Percentiles rank a stretch among this genome's conserved stretches.
Evolutionary conservation across 2,329 filamentous ascomycete genomes (phyloP).

Genomic region (Alternaria incomplexa): DNA sequence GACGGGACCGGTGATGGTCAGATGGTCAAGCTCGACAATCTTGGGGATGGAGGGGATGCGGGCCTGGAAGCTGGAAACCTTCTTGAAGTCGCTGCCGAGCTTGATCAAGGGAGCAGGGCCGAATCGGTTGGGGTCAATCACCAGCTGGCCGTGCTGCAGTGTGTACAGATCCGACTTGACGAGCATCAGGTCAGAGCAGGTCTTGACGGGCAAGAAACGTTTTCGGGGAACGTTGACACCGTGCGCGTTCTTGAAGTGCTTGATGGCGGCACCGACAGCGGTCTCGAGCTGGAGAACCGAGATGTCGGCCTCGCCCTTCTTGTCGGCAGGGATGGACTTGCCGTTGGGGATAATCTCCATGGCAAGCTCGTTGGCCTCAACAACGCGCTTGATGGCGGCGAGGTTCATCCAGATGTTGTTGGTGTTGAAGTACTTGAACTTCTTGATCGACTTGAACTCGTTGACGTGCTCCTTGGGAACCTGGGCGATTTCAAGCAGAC

Average conservation of each 20-base stretch:
- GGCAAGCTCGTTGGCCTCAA: conserved; percentile 96
- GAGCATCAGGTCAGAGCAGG: conserved; percentile 98
- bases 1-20: conserved; percentile 96
- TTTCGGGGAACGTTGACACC: conserved; percentile 98
- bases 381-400: conserved; percentile 95
- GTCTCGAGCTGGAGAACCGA: conserved; percentile 99
- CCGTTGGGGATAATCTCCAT: conserved; percentile 99
- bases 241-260: conserved; percentile 97
- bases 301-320: conserved; percentile 99
- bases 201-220: conserved; percentile 99
- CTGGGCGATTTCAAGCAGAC: conserved; percentile 97
- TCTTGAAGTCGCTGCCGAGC: conserved; percentile 99
- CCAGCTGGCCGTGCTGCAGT: conserved; percentile 95
- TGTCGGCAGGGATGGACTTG: conserved; percentile 97
- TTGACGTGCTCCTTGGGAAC: conserved; percentile 99
- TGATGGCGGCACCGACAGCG: conserved; percentile 96
- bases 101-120: conserved; percentile 98
- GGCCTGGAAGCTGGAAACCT: conserved; percentile 96
- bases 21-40: conserved; percentile 89
- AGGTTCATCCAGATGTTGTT: conserved; percentile 99
- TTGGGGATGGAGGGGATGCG: conserved; percentile 86
- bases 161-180: conserved; percentile 99
- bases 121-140: conserved; percentile 96
- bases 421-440: conserved; percentile 99
- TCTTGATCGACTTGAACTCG: conserved; percentile 99